Evolutionary conservation across 78 protist genomes (phyloP).

Genomic region (Dictyostelium capitatum): DNA sequence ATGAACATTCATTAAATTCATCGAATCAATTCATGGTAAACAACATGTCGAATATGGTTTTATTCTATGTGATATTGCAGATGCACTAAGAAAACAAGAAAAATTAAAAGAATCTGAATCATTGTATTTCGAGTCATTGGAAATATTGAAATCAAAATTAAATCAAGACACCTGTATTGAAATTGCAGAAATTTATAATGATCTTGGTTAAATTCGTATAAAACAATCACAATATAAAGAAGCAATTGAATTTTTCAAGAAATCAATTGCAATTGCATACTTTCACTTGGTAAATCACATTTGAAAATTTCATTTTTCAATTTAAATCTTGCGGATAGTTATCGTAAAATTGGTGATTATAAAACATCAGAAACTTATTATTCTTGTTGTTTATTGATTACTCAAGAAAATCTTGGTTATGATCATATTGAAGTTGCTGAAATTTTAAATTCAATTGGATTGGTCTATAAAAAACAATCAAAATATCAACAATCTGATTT

Average conservation of each 20-base stretch:
- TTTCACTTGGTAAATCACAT: conserved; percentile 26
- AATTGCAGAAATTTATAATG: conserved; percentile 61
- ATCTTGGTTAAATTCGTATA: conserved; percentile 57
- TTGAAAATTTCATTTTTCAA: conserved; percentile 51
- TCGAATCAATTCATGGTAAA: background rate
- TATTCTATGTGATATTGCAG: conserved; percentile 54
- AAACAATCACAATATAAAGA: conserved; percentile 55
- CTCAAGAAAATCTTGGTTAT: conserved; percentile 63
- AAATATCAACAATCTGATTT: conserved; percentile 64
- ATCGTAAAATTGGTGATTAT: conserved; percentile 67
- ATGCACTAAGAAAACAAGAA: conserved; percentile 52
- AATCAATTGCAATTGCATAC: conserved; percentile 53
- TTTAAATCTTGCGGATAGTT: conserved; percentile 62
- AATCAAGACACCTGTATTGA: conserved; percentile 32
- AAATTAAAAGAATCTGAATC: background rate
- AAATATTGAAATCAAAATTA: conserved; percentile 20
- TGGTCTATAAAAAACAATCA: conserved; percentile 65
- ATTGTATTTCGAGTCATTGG: conserved; percentile 18
- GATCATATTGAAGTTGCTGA: conserved; percentile 78
- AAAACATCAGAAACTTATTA: conserved; percentile 23
- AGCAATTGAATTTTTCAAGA: conserved; percentile 45
- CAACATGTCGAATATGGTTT: conserved; percentile 62
- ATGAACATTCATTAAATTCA: too few species aligned
- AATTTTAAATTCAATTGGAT: conserved; percentile 46
- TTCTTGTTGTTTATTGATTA: conserved; percentile 19